A percentile compares a stretch with the other conserved stretches of the same genome.
Conservation (phyloP, 1,284 basidiomycete species). For the Ganoderma meredithae region DNA sequence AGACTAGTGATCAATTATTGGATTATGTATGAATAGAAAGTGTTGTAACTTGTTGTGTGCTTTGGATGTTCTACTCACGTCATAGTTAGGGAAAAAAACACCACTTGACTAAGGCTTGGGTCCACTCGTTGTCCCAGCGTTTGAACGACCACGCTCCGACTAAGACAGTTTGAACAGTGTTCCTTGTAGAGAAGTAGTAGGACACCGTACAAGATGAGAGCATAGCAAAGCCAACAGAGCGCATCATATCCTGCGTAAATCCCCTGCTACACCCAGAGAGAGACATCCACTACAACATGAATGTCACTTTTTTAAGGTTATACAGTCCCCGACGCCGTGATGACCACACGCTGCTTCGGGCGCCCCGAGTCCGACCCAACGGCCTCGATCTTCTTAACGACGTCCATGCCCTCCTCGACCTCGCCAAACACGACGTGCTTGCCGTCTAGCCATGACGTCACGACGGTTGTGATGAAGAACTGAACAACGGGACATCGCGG, state of each 20-base stretch:
- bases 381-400: conserved; percentile 80
- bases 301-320: background rate
- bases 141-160: background rate
- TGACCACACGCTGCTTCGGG: conserved; percentile 63
- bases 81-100: background rate
- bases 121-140: background rate
- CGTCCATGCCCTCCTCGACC: conserved; percentile 78
- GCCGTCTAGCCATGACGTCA: conserved; percentile 81
- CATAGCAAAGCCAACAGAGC: conserved; percentile 1
- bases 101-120: background rate
- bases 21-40: background rate
- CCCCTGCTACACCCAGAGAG: background rate
- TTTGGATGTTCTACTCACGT: background rate
- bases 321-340: conserved; percentile 65
- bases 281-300: background rate
- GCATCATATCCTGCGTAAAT: background rate
- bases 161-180: background rate
- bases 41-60: background rate
- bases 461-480: conserved; percentile 91
- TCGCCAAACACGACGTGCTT: conserved; percentile 89
- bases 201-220: background rate
- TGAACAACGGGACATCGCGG: conserved; percentile 34
- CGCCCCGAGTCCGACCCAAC: conserved; percentile 63
- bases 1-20: background rate
- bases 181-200: background rate